Percentiles rank a stretch among this genome's conserved stretches.
These are phyloP conservation scores for Debaryomyces fabryi DNA, from an alignment of 1,139 yeast genomes.

Conservation along the genomic window DNA sequence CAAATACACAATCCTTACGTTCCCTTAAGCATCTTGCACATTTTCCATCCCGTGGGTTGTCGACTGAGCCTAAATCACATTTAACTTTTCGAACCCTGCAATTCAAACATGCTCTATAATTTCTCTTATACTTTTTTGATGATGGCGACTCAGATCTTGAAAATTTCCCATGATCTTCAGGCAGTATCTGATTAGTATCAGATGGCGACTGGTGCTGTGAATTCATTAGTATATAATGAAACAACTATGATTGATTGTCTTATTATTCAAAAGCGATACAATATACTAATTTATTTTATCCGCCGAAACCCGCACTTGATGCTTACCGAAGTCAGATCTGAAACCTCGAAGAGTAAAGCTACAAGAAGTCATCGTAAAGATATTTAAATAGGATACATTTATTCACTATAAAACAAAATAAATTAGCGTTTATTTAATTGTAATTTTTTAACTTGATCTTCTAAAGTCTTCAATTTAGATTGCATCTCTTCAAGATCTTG, in stretches of 20 bases:
- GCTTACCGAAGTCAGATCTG: neutral
- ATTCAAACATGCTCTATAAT: conserved; percentile 80
- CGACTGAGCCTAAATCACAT: conserved; percentile 81
- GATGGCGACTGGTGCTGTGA: neutral
- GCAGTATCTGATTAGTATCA: neutral
- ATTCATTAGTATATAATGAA: conserved; percentile 2
- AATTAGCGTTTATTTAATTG: conserved; percentile 51
- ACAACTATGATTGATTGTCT: neutral
- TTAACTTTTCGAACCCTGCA: conserved; percentile 82
- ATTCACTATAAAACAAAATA: conserved; percentile 7
- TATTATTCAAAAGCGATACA: neutral
- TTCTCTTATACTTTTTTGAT: conserved; percentile 51
- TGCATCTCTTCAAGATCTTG: conserved; percentile 93
- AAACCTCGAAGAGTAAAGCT: neutral
- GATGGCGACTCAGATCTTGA: conserved; percentile 6
- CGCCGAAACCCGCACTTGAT: conserved; percentile 8
- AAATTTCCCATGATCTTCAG: neutral
- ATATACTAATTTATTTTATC: neutral
- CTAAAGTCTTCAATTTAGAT: conserved; percentile 65
- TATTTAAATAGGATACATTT: conserved; percentile 1
- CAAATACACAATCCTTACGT: conserved; percentile 77
- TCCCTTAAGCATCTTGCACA: conserved; percentile 86
- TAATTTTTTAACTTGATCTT: conserved; percentile 70
- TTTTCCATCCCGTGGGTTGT: conserved; percentile 76
- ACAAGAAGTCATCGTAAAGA: neutral